A percentile compares a stretch with the other conserved stretches of the same genome.
Conservation (phyloP, 1,284 basidiomycete genomes). For the Amylostereum areolatum region DNA sequence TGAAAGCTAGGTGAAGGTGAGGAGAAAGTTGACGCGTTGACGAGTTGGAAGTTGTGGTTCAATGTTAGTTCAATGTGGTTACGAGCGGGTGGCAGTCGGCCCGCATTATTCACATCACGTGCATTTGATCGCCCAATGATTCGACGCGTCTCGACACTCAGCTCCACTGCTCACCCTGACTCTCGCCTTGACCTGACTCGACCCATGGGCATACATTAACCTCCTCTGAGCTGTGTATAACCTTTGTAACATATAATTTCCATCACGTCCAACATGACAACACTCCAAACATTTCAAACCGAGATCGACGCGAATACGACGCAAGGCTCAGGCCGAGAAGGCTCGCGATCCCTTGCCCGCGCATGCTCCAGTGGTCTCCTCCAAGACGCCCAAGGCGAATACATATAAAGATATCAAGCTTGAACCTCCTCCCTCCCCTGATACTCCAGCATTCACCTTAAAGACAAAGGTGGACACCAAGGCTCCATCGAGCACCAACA, state of each 20-base stretch:
- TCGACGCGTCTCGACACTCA: too few species aligned
- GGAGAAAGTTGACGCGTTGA: too few species aligned
- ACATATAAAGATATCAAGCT: too few species aligned
- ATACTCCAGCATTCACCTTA: background rate
- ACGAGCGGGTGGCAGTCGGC: too few species aligned
- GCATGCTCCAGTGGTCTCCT: background rate
- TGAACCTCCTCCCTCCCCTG: too few species aligned
- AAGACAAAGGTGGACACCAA: slow-evolving; percentile 5
- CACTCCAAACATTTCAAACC: slow-evolving; percentile 62
- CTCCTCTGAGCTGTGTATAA: background rate
- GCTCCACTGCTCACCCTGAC: too few species aligned
- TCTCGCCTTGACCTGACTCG: background rate
- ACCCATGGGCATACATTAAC: too few species aligned
- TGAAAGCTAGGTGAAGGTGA: too few species aligned
- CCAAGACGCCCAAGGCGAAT: background rate
- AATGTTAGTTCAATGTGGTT: too few species aligned
- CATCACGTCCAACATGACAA: slow-evolving; percentile 40
- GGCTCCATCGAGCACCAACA: slow-evolving; percentile 4
- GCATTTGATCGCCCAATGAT: too few species aligned
- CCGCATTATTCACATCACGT: too few species aligned
- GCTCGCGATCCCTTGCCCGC: slow-evolving; percentile 33
- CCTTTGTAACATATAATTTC: background rate
- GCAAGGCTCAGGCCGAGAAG: slow-evolving; percentile 57
- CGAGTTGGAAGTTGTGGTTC: too few species aligned
- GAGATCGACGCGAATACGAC: slow-evolving; percentile 71